phyloP scores from a whole-genome alignment of 352 stramenopile species.

The Thraustotheca clavata region DNA sequence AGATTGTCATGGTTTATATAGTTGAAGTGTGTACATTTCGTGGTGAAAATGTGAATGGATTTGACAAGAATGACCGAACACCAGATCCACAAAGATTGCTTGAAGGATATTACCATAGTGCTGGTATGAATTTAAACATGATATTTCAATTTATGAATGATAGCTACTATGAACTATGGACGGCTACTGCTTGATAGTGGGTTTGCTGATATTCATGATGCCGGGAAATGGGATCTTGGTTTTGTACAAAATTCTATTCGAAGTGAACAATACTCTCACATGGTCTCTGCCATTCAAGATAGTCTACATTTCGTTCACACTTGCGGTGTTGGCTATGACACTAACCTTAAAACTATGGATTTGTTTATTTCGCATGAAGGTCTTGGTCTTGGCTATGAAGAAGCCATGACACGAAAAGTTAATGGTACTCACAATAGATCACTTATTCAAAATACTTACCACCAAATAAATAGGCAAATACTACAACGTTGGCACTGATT shows the following conservation, averaged over 20 bases:
- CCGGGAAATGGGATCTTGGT: constrained; percentile 97
- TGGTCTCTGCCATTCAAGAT: constrained; percentile 96
- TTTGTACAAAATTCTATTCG: constrained; percentile 96
- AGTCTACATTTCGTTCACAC: constrained; percentile 94
- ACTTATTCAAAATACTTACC: no score
- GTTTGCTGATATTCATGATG: constrained; percentile 95
- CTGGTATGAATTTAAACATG: constrained; percentile 26
- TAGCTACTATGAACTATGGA: constrained; percentile 96
- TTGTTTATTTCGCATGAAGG: constrained; percentile 99
- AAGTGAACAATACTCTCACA: constrained; percentile 91
- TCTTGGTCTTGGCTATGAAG: constrained; percentile 96
- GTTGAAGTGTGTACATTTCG: constrained; percentile 94
- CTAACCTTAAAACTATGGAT: constrained; percentile 90
- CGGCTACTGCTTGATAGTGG: constrained; percentile 91
- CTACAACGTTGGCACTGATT: constrained; percentile 98
- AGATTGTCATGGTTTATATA: constrained; percentile 8
- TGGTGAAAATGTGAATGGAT: constrained; percentile 97
- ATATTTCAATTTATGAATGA: constrained; percentile 5
- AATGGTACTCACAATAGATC: constrained; percentile 31
- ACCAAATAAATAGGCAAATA: constrained; percentile 81
- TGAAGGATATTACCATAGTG: constrained; percentile 96
- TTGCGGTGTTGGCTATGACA: constrained; percentile 90
- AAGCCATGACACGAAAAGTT: constrained; percentile 94
- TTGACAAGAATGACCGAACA: constrained; percentile 86
- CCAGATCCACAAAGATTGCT: constrained; percentile 93